A percentile compares a stretch with the other conserved stretches of the same genome.
Conservation (phyloP, 1,139 yeast genomes). For the Pichia terricola region DNA sequence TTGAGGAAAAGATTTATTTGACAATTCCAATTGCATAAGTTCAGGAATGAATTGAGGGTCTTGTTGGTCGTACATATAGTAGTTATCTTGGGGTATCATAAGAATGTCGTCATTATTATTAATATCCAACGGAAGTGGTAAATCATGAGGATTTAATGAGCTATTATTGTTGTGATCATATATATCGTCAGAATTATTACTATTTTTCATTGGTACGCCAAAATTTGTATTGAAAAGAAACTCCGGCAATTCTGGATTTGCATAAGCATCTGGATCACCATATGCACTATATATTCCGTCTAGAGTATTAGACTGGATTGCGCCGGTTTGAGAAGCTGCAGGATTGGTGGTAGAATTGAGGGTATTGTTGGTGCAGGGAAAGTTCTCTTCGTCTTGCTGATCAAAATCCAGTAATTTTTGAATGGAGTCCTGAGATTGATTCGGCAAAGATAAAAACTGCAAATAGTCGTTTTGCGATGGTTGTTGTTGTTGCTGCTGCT, state of each 20-base stretch:
- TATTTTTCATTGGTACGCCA: too few species aligned
- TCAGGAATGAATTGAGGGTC: conserved; percentile 21
- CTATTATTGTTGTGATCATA: background rate
- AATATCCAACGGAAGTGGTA: background rate
- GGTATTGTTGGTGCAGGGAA: background rate
- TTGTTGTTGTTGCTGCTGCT: background rate
- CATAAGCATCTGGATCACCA: conserved; percentile 21
- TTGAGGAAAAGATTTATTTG: conserved; percentile 21
- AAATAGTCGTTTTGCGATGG: conserved; percentile 7
- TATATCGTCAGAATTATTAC: too few species aligned
- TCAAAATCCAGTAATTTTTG: conserved; percentile 5
- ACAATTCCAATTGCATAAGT: conserved; percentile 19
- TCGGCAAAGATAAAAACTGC: conserved; percentile 9
- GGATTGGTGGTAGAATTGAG: background rate
- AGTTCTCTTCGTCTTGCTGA: background rate
- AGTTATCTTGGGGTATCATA: conserved; percentile 23
- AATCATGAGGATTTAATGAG: conserved; percentile 7
- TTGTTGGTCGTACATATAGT: conserved; percentile 17
- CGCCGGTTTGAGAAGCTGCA: background rate
- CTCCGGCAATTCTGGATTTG: conserved; percentile 14
- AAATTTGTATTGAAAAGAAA: too few species aligned
- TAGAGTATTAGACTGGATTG: conserved; percentile 1
- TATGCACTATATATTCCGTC: conserved; percentile 20
- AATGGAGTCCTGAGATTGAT: conserved; percentile 10
- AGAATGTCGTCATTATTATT: conserved; percentile 18